Conservation (phyloP, 257 asterid genomes). For the Primulina huaijiensis region DNA sequence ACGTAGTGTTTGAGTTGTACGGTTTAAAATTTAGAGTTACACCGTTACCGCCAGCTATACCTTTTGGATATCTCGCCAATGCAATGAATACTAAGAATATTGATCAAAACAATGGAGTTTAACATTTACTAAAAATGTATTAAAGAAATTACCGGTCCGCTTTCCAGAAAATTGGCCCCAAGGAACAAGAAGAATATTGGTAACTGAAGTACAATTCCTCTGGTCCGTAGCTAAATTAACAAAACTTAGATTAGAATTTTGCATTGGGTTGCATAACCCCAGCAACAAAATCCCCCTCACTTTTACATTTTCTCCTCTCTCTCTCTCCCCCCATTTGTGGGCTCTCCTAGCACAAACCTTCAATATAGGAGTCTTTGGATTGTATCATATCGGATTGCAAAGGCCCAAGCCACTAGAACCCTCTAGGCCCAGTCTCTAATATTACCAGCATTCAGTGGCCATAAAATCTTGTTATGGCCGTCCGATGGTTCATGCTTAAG, state of each 20-base stretch:
- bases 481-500: conserved; percentile 1
- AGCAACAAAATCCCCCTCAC: background rate
- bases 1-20: too few species aligned
- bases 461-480: background rate
- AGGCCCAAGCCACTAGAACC: background rate
- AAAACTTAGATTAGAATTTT: too few species aligned
- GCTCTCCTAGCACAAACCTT: background rate
- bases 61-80: background rate
- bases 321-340: background rate
- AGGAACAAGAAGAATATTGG: too few species aligned
- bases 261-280: too few species aligned
- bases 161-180: too few species aligned
- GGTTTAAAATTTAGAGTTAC: too few species aligned
- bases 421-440: background rate
- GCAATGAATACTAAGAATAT: background rate
- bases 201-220: too few species aligned
- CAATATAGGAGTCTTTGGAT: background rate
- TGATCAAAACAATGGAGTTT: background rate
- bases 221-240: too few species aligned
- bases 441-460: background rate
- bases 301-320: background rate
- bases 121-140: too few species aligned
- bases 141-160: too few species aligned
- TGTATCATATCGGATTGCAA: background rate
- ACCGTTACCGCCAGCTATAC: too few species aligned